Evolutionary conservation across 2,329 filamentous ascomycete species (phyloP).

Genomic region (Colletotrichum kahawae): DNA sequence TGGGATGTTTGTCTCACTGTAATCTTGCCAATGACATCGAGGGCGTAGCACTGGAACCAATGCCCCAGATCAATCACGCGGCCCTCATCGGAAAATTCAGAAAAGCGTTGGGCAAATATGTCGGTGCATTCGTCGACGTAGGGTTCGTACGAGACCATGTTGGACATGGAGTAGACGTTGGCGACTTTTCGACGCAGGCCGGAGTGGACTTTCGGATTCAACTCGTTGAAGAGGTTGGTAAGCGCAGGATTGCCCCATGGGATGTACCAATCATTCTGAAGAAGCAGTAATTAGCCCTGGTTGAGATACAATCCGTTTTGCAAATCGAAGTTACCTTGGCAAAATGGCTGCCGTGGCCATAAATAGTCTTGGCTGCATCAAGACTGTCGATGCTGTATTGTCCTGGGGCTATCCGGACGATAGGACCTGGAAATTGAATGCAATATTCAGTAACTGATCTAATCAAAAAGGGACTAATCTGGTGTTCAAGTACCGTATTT

Average conservation of each 20-base stretch:
- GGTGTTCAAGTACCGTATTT: constrained; percentile 28
- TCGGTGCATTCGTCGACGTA: constrained; percentile 53
- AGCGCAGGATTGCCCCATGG: constrained; percentile 26
- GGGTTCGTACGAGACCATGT: constrained; percentile 51
- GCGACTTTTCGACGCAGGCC: constrained; percentile 44
- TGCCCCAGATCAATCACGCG: constrained; percentile 41
- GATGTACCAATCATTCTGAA: constrained; percentile 29
- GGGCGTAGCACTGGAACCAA: constrained; percentile 53
- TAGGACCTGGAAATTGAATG: constrained; percentile 26
- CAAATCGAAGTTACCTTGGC: constrained; percentile 24
- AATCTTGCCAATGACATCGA: constrained; percentile 58
- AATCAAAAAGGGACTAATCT: too few relatives aligned
- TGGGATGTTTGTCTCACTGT: constrained; percentile 20
- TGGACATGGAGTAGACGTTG: constrained; percentile 50
- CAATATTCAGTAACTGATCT: neutral
- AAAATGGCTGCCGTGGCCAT: constrained; percentile 31
- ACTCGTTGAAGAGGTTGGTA: constrained; percentile 33
- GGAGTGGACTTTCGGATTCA: constrained; percentile 38
- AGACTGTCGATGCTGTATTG: constrained; percentile 50
- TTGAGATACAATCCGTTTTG: accelerated
- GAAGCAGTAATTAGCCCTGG: constrained; percentile 15
- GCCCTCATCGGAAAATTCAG: constrained; percentile 34
- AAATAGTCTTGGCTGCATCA: constrained; percentile 41
- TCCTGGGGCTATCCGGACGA: constrained; percentile 51
- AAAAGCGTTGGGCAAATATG: constrained; percentile 41